Evolutionary conservation across 371 early-diverging fungal species (phyloP).

Genomic region (Basidiobolus meristosporus): DNA sequence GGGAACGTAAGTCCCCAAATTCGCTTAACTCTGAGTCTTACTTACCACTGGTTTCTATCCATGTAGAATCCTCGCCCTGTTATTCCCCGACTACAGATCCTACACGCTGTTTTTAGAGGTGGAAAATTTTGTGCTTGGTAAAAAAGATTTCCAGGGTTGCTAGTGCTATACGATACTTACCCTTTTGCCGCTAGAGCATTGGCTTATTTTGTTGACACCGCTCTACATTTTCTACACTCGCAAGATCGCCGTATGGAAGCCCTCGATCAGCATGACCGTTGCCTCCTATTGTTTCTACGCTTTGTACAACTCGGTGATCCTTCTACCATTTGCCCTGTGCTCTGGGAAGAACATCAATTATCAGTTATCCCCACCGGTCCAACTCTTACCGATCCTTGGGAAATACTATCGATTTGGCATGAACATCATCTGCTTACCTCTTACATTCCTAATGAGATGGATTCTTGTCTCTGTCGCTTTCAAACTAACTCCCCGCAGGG

Average conservation of each 20-base stretch:
- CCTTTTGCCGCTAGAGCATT: slow-evolving; percentile 17
- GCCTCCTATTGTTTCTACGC: slow-evolving; percentile 30
- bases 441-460: too few relatives aligned
- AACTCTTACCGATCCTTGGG: slow-evolving; percentile 7
- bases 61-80: slow-evolving; percentile 22
- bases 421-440: too few relatives aligned
- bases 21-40: background rate
- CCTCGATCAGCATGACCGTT: slow-evolving; percentile 20
- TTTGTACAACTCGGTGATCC: slow-evolving; percentile 27
- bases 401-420: slow-evolving; percentile 1
- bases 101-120: slow-evolving; percentile 25
- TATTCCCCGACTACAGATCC: slow-evolving; percentile 32
- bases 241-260: slow-evolving; percentile 27
- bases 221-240: slow-evolving; percentile 32
- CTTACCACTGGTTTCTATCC: background rate
- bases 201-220: slow-evolving; percentile 23
- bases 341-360: slow-evolving; percentile 36
- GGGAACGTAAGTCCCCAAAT: slow-evolving; percentile 16
- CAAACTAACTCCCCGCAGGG: too few relatives aligned
- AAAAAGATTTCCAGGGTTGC: background rate
- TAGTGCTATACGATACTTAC: background rate
- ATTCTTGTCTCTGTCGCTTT: too few relatives aligned
- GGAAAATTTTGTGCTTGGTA: slow-evolving; percentile 38
- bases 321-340: slow-evolving; percentile 23
- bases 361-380: slow-evolving; percentile 29